Conservation (phyloP, 2,329 filamentous ascomycete species). For the Pyricularia grisea region DNA sequence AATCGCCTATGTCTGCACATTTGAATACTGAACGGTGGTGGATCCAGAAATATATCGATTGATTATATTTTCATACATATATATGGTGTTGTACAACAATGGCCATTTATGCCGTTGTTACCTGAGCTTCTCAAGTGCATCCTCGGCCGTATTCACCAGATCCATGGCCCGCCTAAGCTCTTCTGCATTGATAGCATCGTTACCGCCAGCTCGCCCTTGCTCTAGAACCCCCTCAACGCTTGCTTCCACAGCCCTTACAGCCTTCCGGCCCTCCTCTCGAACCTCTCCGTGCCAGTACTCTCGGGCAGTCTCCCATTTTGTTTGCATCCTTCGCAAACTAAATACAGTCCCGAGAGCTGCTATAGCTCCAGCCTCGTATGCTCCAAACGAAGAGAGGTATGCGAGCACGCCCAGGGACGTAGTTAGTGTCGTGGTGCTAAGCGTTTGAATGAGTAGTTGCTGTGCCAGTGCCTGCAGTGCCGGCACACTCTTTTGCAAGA, state of each 20-base stretch:
- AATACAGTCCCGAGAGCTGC: conserved; percentile 51
- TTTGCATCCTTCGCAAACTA: conserved; percentile 50
- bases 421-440: conserved; percentile 60
- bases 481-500: conserved; percentile 58
- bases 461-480: conserved; percentile 65
- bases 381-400: conserved; percentile 44
- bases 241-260: conserved; percentile 45
- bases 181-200: conserved; percentile 12
- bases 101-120: background rate
- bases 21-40: background rate
- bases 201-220: conserved; percentile 13
- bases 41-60: background rate
- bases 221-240: conserved; percentile 39
- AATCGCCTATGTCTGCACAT: background rate
- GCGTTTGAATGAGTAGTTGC: conserved; percentile 63
- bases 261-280: conserved; percentile 56
- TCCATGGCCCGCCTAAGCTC: conserved; percentile 29
- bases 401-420: conserved; percentile 43
- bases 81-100: background rate
- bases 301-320: conserved; percentile 51
- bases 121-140: conserved; percentile 33
- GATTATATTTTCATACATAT: background rate
- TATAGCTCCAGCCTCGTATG: conserved; percentile 54
- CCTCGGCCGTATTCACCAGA: conserved; percentile 38
- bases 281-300: conserved; percentile 57